Evolutionary conservation across 1,139 yeast species (phyloP), one percentile per base, ranked within the genome.

Genomic region (Geotrichum fermentans): DNA sequence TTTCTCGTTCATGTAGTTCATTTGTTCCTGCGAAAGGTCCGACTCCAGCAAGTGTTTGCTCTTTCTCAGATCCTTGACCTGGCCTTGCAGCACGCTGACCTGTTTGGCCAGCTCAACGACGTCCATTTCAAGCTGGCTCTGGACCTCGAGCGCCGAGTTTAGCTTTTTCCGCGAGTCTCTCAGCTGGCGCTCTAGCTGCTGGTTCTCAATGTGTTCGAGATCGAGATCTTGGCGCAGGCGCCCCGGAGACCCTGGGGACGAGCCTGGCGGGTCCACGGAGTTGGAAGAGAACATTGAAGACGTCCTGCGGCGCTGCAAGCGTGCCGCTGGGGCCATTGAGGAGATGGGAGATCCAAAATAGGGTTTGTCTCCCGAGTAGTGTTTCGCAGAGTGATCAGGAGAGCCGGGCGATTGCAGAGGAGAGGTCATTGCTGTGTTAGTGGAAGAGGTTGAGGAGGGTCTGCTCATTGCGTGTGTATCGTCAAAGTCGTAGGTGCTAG

Each of bases 1-100:
- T 50, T 67, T 68, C 45, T 62, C 63, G 46, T 67, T 65, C 39
- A 66, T 59, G 46, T 61, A 58, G 37, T 58, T 63, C 56, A 61
- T 60, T 24, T 64, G 59, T 45, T 58, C 62, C 49, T 57, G 55
- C 4, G 60, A 55, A 13, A 59, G 40, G 28, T 58, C 62, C 18
- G 53, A 44, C 43, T 61, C 62, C 26, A 58, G 52, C 36, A 52
- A 57, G 22, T 57, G 63, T 43, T 55, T 59, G 41, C 56, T 48
- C 20, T 53, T 52, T 42, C 57, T 56, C 33, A 55, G 45, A 1
- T 54, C 58, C 45, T 59, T 58, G 30, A 58, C 49, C 52, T 63
- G 61, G 20, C 43, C 43, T 21, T 55, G 53, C 40, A 61, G 53
- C 14, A 39, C 40, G 14, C 49, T 53, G 3, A 63, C 57, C 32